A percentile compares a stretch with the other conserved stretches of the same genome.
These are phyloP conservation scores for Geotrichum ghanense DNA, from an alignment of 805 yeast species.

Conservation along the genomic window DNA sequence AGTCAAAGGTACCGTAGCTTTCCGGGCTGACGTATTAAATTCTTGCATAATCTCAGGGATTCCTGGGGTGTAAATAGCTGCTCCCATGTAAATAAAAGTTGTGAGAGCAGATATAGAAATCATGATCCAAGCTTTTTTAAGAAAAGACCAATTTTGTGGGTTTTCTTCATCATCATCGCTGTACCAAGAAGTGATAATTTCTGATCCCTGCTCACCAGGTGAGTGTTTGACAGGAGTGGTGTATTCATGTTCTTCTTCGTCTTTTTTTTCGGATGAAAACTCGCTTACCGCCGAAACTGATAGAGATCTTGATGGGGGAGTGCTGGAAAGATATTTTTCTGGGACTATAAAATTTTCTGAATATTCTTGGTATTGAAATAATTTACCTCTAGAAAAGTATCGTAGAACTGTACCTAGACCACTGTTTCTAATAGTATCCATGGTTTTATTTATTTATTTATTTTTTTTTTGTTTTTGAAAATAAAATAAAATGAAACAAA, in stretches of 20 bases:
- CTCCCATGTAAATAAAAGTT: conserved; percentile 39
- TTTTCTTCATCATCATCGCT: conserved; percentile 36
- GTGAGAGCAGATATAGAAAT: conserved; percentile 32
- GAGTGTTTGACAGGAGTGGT: not conserved
- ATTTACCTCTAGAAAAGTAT: not conserved
- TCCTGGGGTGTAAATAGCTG: conserved; percentile 43
- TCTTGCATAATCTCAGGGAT: conserved; percentile 33
- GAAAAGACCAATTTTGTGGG: conserved; percentile 43
- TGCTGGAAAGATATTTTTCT: not conserved
- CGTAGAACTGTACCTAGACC: not conserved
- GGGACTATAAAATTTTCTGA: conserved; percentile 3
- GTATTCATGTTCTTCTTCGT: not conserved
- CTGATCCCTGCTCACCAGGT: not conserved
- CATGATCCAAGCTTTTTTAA: conserved; percentile 29
- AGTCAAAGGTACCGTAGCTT: conserved; percentile 38
- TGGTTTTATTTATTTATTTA: too few species aligned
- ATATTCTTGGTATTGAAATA: not conserved
- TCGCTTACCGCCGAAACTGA: too few species aligned
- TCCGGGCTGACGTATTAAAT: conserved; percentile 30
- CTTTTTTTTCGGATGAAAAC: too few species aligned
- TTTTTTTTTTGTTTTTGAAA: too few species aligned
- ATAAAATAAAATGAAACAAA: too few species aligned
- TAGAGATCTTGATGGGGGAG: not conserved
- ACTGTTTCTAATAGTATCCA: not conserved
- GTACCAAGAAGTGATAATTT: conserved; percentile 12